These are phyloP conservation scores for Solanum ahanhuiri DNA, from an alignment of 257 asterid genomes.

Conservation along the genomic window DNA sequence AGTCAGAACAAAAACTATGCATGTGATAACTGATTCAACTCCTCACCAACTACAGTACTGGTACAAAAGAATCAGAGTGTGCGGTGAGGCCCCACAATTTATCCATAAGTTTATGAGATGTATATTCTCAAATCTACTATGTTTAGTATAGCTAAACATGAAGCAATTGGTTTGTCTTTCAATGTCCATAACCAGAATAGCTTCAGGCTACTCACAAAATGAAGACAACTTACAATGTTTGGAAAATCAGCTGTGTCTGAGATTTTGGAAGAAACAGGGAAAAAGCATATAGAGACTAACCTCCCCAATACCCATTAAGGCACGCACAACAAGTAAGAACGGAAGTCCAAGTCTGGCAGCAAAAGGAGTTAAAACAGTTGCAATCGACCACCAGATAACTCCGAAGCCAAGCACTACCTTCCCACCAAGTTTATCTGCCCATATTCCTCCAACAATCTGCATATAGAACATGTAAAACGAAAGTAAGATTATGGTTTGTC, in stretches of 20 bases:
- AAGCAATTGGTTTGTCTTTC: not conserved
- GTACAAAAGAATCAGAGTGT: not conserved
- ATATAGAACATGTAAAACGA: not conserved
- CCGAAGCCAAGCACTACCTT: constrained; percentile 92
- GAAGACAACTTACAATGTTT: not conserved
- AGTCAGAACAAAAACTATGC: not conserved
- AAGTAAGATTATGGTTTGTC: not conserved
- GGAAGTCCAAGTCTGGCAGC: constrained; percentile 94
- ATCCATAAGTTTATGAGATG: not conserved
- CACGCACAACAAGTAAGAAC: constrained; percentile 73
- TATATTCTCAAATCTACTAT: not conserved
- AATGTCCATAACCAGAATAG: not conserved
- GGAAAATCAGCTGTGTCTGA: not conserved
- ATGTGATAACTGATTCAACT: not conserved
- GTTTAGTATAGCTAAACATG: not conserved
- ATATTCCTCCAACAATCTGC: constrained; percentile 94
- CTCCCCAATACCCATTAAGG: constrained; percentile 99
- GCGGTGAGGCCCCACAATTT: not conserved
- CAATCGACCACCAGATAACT: constrained; percentile 98
- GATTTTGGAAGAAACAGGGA: not conserved
- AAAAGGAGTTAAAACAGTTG: constrained; percentile 93
- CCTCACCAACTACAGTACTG: not conserved
- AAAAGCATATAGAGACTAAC: constrained; percentile 29
- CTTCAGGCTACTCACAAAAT: not conserved
- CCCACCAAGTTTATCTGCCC: constrained; percentile 98